Base-by-base conservation (phyloP, 257 asterid genomes). In the Nicotiana noctiflora region DNA sequence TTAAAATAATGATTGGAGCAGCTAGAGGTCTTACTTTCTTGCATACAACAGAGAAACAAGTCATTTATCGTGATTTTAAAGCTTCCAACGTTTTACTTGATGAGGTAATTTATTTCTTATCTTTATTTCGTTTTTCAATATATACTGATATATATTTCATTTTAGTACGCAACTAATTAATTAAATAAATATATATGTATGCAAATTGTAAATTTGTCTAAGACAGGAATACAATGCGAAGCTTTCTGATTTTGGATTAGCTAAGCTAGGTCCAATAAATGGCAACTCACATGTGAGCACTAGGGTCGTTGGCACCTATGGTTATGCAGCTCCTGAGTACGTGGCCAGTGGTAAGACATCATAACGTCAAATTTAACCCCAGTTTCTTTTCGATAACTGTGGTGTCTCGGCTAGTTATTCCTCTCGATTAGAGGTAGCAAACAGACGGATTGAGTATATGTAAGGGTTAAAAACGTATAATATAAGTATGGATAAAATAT, bases 241-340 rank as follows among this genome's bases (percentile, higher is more conserved):
- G 53, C 56, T 78, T 17, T 67, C 85, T 1, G 82, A 67, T 82
- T 82, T 82, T 68, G 82, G 85, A 37, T 18, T 82, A 8, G 85
- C 82, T 3, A 82, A 19, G 29, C n/a, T 34, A 8, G 82, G 85
- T 56, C 82, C 82, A 0, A 25, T 21, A 17, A 60, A 51, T 18
- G 76, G 76, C 1, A 46, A 57, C 10, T 32, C 85, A 0, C 82
- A 78, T 14, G 85, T 77, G 11, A 34, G 79, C 8, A 82, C 85
- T 8, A 23, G 37, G 57, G 78, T 82, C 25, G 10, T 60, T 6
- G 85, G 85, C 25, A 82, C 85, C 6, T 46, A 46, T n/a, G 85
- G 85, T 8, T 82, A 82, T 4, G 57, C 85, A 4, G 85, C 85
- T 77, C 82, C 85, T 1, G 85, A 82, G 21, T 82, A 82, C n/a